Base-by-base conservation (phyloP, 2,329 filamentous ascomycete species). In the Coniella lustricola region DNA sequence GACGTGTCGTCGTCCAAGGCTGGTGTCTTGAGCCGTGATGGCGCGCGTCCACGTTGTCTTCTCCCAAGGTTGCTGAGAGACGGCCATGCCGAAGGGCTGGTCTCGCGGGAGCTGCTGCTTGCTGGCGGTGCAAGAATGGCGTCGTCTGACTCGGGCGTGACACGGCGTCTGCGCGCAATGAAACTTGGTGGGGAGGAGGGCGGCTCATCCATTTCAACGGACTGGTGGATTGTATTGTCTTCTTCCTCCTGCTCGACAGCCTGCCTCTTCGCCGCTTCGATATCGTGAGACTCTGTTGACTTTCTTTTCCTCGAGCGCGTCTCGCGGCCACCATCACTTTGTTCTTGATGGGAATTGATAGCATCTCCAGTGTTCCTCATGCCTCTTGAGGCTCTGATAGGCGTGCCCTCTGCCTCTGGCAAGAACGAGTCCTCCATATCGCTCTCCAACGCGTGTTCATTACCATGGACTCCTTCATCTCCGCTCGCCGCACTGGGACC, bases 111-210 rank as follows among this genome's bases (percentile, higher is more conserved):
- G 4, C 65, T 75, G 48, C 67, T 70, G 60, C 76, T 81, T 13
- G 72, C 66, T 0, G 78, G 78, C 2, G 77, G 76, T 1, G 77
- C 77, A 60, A 74, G 68, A 32, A 77, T 67, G 17, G 75, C 73
- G 48, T 73, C 59, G 49, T 72, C 65, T 22, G 71, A 55, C 25
- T 29, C 44, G 0, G 74, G 74, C 3, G 74, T 76, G 8, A 63
- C 60, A 12, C 64, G 67, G 17, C 66, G 62, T 17, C 62, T 56
- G 49, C 65, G 62, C 21, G 62, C 56, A 49, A 49, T 54, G 60
- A 35, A n/a, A 35, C 60, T 57, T 4, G 62, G 57, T 3, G 61
- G 57, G 2, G 70, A 66, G 2, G 70, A 71, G 4, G 12, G 44
- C 2, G 60, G 25, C 10, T 29, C 59, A 13, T 53, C 48, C n/a